These are phyloP conservation scores for Elaphomyces granulatus DNA, from an alignment of 495 filamentous ascomycete genomes.

Conservation along the genomic window DNA sequence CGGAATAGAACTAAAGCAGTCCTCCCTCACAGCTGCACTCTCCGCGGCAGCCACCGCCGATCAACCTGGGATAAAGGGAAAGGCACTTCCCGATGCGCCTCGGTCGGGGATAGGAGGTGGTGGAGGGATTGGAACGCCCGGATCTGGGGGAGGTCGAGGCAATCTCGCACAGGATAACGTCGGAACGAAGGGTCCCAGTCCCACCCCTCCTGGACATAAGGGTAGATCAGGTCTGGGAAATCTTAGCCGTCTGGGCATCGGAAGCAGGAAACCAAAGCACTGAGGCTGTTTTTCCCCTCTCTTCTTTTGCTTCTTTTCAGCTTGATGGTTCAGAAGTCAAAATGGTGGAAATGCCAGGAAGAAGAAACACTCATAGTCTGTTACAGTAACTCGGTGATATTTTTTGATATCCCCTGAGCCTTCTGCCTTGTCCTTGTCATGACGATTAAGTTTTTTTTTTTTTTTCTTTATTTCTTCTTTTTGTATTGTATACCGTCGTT, in stretches of 20 bases:
- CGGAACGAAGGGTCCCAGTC: constrained; percentile 10
- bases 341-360: too few relatives aligned
- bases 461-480: too few relatives aligned
- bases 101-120: constrained; percentile 21
- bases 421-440: too few relatives aligned
- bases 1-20: constrained; percentile 10
- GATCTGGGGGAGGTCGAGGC: constrained; percentile 8
- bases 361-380: too few relatives aligned
- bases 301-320: too few relatives aligned
- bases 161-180: background rate
- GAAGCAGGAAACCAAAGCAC: constrained; percentile 39
- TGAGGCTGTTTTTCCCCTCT: constrained; percentile 11
- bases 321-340: too few relatives aligned
- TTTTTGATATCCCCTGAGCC: too few relatives aligned
- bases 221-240: constrained; percentile 52
- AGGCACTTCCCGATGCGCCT: constrained; percentile 26
- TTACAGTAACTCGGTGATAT: too few relatives aligned
- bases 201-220: constrained; percentile 34
- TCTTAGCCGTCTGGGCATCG: constrained; percentile 55
- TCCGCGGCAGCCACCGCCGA: constrained; percentile 17
- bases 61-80: constrained; percentile 27
- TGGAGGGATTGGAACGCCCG: constrained; percentile 28
- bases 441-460: too few relatives aligned
- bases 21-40: constrained; percentile 21
- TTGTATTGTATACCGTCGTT: too few relatives aligned